Base-by-base conservation (phyloP, 306 rosid genomes). In the Myrica gale region DNA sequence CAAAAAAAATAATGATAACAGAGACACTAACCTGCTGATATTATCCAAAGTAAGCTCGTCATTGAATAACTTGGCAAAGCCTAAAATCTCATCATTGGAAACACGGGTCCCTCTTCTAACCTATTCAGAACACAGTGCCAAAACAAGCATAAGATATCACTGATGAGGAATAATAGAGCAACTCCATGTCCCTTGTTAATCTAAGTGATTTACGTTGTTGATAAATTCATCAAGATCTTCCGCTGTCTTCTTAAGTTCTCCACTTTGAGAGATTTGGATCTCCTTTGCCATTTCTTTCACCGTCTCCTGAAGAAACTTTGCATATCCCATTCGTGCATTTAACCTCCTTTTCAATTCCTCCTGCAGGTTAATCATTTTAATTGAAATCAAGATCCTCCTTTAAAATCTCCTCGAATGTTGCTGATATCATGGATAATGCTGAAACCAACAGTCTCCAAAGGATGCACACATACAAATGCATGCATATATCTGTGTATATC, bases 211-310 rank as follows among this genome's bases (percentile, higher is more conserved):
- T 71, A 89, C 99, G 85, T 78, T 67, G 83, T 77, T 89, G 78
- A 95, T 74, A 84, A 95, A 95, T 10, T 78, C 97, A 87, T 92
- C 97, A 50, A 95, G 97, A 85, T 95, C 99, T 83, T 89, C 96
- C 0, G 98, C 98, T 52, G 99, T 92, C 88, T 87, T 85, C 82
- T 92, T 95, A 74, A 83, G 72, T 78, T 95, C 99, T 76, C 99
- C 99, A 81, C 96, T 89, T 37, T 92, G 84, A 5, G 97, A 82
- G 86, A 87, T 88, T 69, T 90, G 97, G 75, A 95, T 88, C 88
- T 95, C 99, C 87, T 90, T 90, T 69, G 97, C 99, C 99, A 95
- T 95, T 89, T 95, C 99, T 88, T 92, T 88, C 81, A 92, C 99
- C 0, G 99, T 95, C 68, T 95, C 99, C 84, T 68, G 72, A 44